Percentiles rank a stretch among this genome's conserved stretches.
Evolutionary conservation across 371 early-diverging fungal species (phyloP).

Genomic region (Rhizopus stolonifer): DNA sequence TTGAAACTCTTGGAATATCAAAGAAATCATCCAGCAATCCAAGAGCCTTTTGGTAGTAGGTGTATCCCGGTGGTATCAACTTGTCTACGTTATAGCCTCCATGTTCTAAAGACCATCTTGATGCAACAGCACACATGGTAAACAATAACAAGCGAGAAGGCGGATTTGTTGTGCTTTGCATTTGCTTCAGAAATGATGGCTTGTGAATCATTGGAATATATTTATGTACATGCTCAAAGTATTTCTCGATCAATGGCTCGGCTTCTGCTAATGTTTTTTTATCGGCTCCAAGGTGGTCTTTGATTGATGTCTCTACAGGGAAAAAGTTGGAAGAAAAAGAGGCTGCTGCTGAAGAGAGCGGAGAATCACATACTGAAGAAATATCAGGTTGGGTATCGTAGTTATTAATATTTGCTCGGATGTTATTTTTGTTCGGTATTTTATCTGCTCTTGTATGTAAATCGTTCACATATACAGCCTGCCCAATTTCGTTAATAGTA

Average conservation of each 20-base stretch:
- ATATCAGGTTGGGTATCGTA: constrained; percentile 25
- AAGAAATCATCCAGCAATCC: constrained; percentile 67
- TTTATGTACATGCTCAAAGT: constrained; percentile 59
- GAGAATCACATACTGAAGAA: constrained; percentile 21
- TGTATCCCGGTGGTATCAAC: constrained; percentile 28
- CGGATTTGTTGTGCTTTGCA: constrained; percentile 40
- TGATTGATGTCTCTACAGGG: constrained; percentile 16
- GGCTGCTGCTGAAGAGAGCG: constrained; percentile 13
- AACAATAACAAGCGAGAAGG: constrained; percentile 55
- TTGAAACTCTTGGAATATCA: constrained; percentile 63
- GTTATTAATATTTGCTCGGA: not conserved
- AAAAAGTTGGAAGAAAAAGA: not conserved
- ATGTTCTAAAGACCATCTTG: constrained; percentile 38
- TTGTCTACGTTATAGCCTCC: constrained; percentile 1
- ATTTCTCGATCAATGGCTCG: constrained; percentile 33
- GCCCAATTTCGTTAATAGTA: constrained; percentile 45
- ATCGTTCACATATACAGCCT: constrained; percentile 45
- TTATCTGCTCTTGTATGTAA: constrained; percentile 28
- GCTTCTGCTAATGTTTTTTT: constrained; percentile 10
- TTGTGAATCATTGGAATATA: constrained; percentile 63
- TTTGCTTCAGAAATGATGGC: constrained; percentile 49
- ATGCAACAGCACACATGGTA: constrained; percentile 60
- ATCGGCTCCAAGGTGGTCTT: constrained; percentile 14
- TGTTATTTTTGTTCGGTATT: constrained; percentile 17
- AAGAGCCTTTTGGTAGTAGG: constrained; percentile 40